Base-by-base conservation (phyloP, 768 basidiomycete genomes). In the Trametes cinnabarina region DNA sequence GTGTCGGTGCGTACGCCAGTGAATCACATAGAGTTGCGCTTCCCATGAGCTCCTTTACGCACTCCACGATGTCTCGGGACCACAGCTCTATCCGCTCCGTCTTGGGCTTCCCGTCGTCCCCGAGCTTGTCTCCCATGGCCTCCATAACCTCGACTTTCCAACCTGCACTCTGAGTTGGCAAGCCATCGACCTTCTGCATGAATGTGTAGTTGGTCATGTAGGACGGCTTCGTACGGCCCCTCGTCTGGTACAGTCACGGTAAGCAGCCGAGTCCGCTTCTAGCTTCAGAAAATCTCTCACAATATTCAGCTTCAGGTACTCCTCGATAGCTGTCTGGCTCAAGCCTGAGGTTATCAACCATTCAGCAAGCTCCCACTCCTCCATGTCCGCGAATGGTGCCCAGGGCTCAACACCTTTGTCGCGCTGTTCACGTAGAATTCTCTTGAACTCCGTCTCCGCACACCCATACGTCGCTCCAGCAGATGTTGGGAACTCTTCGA, bases 1-100 rank as follows among this genome's bases (percentile, higher is more conserved):
- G 59, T 49, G 77, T 74, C 0, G 77, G 78, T n/a, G 61, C 60
- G 53, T 74, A 70, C 0, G 63, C 48, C 0, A 78, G 66, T 25
- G 68, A 55, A 0, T 51, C 51, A 0, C 62, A 35, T 62, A 75
- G 73, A 6, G 72, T 60, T 0, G 74, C 68, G 41, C 77, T 71
- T 0, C 72, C 66, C 39, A 66, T 74, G 0, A 79, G 64, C 6
- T 68, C 73, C 14, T 52, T 23, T n/a, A 80, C 68, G 52, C 74
- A 76, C 15, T 71, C 70, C 0, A 78, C 20, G 8, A 74, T 58
- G 59, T 77, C 69, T 0, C 72, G 60, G n/a, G 51, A 63, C 57
- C 71, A 77, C 0, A 77, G 41, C 40, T 76, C 74, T 55, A 65
- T 63, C 26, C 57, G 56, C 61, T 77, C 68, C 2, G 30, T 41